Evolutionary conservation across 768 basidiomycete genomes (phyloP).

Genomic region (Holtermannia corniformis): DNA sequence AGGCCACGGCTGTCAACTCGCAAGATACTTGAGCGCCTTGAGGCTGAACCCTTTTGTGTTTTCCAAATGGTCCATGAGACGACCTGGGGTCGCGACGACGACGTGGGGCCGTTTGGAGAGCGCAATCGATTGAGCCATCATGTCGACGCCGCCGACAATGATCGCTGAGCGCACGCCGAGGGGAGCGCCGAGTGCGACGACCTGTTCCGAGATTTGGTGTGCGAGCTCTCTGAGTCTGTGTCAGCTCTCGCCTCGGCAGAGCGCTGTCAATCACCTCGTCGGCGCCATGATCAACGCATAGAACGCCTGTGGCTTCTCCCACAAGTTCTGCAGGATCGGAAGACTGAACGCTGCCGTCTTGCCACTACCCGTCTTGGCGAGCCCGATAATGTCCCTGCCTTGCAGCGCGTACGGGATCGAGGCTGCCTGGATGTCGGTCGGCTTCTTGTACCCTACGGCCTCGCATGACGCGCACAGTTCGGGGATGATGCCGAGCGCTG

Average conservation of each 20-base stretch:
- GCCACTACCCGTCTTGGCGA: conserved; percentile 95
- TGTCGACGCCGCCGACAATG: conserved; percentile 92
- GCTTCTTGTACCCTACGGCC: conserved; percentile 68
- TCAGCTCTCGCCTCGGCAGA: neutral
- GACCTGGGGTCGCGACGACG: conserved; percentile 88
- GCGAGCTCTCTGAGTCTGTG: conserved; percentile 63
- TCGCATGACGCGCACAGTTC: conserved; percentile 78
- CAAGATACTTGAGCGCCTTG: conserved; percentile 74
- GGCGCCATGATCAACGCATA: conserved; percentile 92
- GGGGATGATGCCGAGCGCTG: conserved; percentile 74
- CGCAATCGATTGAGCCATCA: conserved; percentile 79
- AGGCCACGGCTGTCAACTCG: conserved; percentile 42
- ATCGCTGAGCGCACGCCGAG: conserved; percentile 88
- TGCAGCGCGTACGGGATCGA: conserved; percentile 76
- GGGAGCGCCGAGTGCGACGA: conserved; percentile 78
- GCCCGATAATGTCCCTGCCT: conserved; percentile 92
- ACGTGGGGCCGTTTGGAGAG: conserved; percentile 90
- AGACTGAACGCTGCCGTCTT: conserved; percentile 97
- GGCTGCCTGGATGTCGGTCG: conserved; percentile 83
- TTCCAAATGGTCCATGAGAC: conserved; percentile 85
- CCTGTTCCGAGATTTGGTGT: conserved; percentile 95
- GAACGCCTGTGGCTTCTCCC: conserved; percentile 79
- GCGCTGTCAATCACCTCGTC: conserved; percentile 49
- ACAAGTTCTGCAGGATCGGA: conserved; percentile 90
- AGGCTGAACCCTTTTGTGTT: conserved; percentile 95